Percentiles rank a stretch among this genome's conserved stretches.
Evolutionary conservation across 2,329 filamentous ascomycete species (phyloP).

Genomic region (Talaromyces sp.): DNA sequence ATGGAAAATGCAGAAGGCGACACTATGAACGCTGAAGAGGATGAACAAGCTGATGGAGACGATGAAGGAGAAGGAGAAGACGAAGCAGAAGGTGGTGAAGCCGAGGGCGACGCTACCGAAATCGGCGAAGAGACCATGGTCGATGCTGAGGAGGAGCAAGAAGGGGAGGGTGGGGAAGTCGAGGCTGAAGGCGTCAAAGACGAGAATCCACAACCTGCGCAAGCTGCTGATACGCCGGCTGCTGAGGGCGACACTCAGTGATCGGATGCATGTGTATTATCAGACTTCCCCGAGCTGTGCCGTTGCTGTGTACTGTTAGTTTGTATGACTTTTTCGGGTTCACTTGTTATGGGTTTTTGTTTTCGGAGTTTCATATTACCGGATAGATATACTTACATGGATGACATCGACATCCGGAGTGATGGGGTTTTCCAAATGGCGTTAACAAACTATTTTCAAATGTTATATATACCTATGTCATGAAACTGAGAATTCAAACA

Average conservation of each 20-base stretch:
- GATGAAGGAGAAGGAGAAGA: slow-evolving; percentile 12
- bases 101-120: slow-evolving; percentile 1
- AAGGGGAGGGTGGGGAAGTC: neutral
- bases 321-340: neutral
- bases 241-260: neutral
- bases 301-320: neutral
- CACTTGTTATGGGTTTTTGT: neutral
- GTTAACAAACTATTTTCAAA: neutral
- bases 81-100: slow-evolving; percentile 8
- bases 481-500: neutral
- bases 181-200: neutral
- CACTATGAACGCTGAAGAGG: slow-evolving; percentile 7
- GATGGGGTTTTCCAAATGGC: neutral
- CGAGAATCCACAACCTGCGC: neutral
- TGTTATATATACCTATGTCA: neutral
- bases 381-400: neutral
- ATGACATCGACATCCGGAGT: neutral
- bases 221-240: neutral
- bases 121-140: slow-evolving; percentile 3
- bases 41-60: slow-evolving; percentile 18
- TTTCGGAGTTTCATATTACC: neutral
- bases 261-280: neutral
- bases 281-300: neutral
- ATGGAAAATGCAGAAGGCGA: neutral
- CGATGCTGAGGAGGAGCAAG: slow-evolving; percentile 1